A percentile compares a stretch with the other conserved stretches of the same genome.
phyloP scores from a whole-genome alignment of 2,329 filamentous ascomycete species.

The Geosmithia morbida region DNA sequence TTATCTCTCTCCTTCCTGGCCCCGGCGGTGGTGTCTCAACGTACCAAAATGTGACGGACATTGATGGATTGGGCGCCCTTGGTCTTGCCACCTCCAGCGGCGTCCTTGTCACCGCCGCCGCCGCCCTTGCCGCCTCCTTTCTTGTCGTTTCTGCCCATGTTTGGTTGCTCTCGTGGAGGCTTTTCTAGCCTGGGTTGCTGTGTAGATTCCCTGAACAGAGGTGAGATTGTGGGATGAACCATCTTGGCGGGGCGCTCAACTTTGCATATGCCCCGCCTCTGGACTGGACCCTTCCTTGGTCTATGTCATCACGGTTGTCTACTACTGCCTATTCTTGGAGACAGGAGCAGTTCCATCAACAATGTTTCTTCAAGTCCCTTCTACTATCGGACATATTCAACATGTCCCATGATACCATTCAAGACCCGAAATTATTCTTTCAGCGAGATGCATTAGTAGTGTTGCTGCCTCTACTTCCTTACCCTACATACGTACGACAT shows the following conservation, averaged over 20 bases:
- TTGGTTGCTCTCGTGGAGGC: not conserved
- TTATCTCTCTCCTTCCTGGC: not conserved
- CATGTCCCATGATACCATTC: too few relatives aligned
- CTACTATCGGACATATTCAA: too few relatives aligned
- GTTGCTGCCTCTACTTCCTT: too few relatives aligned
- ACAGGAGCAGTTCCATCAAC: too few relatives aligned
- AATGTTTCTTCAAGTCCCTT: too few relatives aligned
- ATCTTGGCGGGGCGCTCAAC: not conserved
- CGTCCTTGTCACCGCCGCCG: slow-evolving; percentile 12
- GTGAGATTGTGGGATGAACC: not conserved
- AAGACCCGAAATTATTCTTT: too few relatives aligned
- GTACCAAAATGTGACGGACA: slow-evolving; percentile 55
- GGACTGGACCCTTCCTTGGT: not conserved
- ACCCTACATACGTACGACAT: too few relatives aligned
- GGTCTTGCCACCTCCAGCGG: slow-evolving; percentile 20
- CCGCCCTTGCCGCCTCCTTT: slow-evolving; percentile 15
- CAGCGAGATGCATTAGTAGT: too few relatives aligned
- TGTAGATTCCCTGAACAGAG: not conserved
- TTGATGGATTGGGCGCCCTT: slow-evolving; percentile 55
- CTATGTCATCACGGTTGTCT: not conserved
- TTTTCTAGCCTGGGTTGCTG: not conserved
- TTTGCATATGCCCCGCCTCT: not conserved
- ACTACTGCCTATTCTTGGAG: not conserved
- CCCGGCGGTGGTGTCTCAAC: slow-evolving; percentile 2
- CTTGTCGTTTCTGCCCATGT: slow-evolving; percentile 25